Evolutionary conservation across 2,329 filamentous ascomycete genomes (phyloP).

Genomic region (Blumeriella jaapii): DNA sequence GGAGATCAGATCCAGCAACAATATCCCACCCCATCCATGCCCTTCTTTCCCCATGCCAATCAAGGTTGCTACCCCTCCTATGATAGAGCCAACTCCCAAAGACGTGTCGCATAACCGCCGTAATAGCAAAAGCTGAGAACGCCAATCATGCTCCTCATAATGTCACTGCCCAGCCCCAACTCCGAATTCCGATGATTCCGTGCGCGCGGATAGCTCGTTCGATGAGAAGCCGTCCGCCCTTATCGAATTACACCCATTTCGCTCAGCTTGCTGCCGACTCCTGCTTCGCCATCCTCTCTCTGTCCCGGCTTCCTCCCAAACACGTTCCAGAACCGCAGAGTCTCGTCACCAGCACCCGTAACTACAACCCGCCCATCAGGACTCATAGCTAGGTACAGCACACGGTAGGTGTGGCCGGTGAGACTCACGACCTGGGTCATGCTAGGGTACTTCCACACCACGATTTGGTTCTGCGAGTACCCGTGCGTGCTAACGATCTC

Average conservation of each 20-base stretch:
- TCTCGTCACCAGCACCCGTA: conserved; percentile 93
- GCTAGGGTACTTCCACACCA: conserved; percentile 97
- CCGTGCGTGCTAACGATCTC: conserved; percentile 96
- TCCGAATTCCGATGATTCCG: too few relatives aligned
- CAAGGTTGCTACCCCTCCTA: too few relatives aligned
- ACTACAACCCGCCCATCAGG: conserved; percentile 90
- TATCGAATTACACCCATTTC: conserved; percentile 78
- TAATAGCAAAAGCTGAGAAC: too few relatives aligned
- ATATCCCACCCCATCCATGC: too few relatives aligned
- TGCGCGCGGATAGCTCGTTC: neutral
- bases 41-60: too few relatives aligned
- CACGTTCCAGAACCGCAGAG: conserved; percentile 89
- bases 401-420: conserved; percentile 92
- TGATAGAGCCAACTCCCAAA: too few relatives aligned
- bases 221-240: conserved; percentile 12
- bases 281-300: conserved; percentile 54
- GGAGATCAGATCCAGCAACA: too few relatives aligned
- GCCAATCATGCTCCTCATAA: too few relatives aligned
- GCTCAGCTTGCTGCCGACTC: conserved; percentile 47
- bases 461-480: conserved; percentile 96
- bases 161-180: too few relatives aligned
- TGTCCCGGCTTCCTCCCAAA: conserved; percentile 74
- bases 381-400: conserved; percentile 94
- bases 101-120: too few relatives aligned
- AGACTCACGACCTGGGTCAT: conserved; percentile 96